phyloP scores from a whole-genome alignment of 2,329 filamentous ascomycete genomes.

The Septoria linicola region DNA sequence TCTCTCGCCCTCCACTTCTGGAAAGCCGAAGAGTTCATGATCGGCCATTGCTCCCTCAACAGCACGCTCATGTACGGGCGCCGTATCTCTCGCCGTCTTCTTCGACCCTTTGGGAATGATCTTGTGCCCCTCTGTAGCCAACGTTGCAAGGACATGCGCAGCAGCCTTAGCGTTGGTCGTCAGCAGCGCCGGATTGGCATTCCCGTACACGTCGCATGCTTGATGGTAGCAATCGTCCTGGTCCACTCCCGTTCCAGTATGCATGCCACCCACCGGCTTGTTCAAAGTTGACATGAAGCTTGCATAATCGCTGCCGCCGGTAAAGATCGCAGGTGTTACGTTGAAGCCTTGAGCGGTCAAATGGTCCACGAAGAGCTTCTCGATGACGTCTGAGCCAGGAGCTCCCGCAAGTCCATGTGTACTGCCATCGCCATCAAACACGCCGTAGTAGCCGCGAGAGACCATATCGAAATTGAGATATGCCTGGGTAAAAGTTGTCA shows the following conservation, averaged over 20 bases:
- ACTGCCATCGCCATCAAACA: slow-evolving; percentile 44
- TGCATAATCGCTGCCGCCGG: slow-evolving; percentile 25
- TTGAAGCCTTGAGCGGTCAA: slow-evolving; percentile 22
- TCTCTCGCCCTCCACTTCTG: slow-evolving; percentile 8
- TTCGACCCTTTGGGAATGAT: slow-evolving; percentile 11
- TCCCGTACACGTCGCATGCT: slow-evolving; percentile 39
- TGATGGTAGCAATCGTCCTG: slow-evolving; percentile 43
- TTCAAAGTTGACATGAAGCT: slow-evolving; percentile 23
- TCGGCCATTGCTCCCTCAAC: slow-evolving; percentile 7
- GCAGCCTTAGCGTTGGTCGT: slow-evolving; percentile 8
- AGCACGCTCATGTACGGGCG: not conserved
- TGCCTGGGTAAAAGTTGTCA: slow-evolving; percentile 58
- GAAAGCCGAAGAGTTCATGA: slow-evolving; percentile 9
- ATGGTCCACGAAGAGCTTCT: slow-evolving; percentile 23
- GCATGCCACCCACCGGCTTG: slow-evolving; percentile 24
- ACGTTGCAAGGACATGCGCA: slow-evolving; percentile 18
- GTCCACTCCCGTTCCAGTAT: slow-evolving; percentile 38
- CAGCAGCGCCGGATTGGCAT: slow-evolving; percentile 46
- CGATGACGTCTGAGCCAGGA: slow-evolving; percentile 22
- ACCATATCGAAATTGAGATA: slow-evolving; percentile 36
- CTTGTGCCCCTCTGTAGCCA: slow-evolving; percentile 19
- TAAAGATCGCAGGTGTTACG: slow-evolving; percentile 24
- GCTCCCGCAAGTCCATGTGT: slow-evolving; percentile 17
- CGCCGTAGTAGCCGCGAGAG: slow-evolving; percentile 6
- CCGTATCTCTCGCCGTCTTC: slow-evolving; percentile 10